A percentile compares a stretch with the other conserved stretches of the same genome.
Evolutionary conservation across 805 yeast species (phyloP).

Genomic region (Lachancea nothofagi): DNA sequence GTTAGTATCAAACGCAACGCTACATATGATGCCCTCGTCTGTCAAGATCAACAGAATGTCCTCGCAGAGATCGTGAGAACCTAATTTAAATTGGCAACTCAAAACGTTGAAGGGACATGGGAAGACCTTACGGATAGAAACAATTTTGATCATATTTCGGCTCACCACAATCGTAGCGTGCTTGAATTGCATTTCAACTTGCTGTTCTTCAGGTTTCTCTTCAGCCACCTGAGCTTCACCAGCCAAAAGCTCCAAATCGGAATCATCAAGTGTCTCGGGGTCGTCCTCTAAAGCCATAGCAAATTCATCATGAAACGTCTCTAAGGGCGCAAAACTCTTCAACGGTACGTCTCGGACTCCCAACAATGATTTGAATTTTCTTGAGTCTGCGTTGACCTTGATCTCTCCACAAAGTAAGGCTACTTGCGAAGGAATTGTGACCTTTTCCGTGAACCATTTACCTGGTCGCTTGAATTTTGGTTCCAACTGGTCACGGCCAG

Average conservation of each 20-base stretch:
- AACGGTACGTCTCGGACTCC: neutral
- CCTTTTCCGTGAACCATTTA: slow-evolving; percentile 2
- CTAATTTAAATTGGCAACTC: slow-evolving; percentile 16
- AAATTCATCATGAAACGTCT: slow-evolving; percentile 4
- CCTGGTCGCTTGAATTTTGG: neutral
- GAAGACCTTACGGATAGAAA: neutral
- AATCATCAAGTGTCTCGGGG: slow-evolving; percentile 28
- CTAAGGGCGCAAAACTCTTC: slow-evolving; percentile 5
- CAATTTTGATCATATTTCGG: neutral
- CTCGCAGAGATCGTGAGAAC: neutral
- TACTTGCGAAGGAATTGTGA: slow-evolving; percentile 1
- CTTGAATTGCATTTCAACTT: neutral
- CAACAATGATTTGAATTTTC: slow-evolving; percentile 2
- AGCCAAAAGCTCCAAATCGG: slow-evolving; percentile 22
- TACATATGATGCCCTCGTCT: slow-evolving; percentile 3
- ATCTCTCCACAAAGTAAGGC: slow-evolving; percentile 2
- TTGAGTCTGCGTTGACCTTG: neutral
- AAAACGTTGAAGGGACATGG: slow-evolving; percentile 15
- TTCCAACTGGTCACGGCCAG: neutral
- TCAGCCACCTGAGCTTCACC: neutral
- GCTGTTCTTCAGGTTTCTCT: neutral
- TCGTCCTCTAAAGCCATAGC: slow-evolving; percentile 14
- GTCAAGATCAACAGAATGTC: slow-evolving; percentile 3
- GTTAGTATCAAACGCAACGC: slow-evolving; percentile 5
- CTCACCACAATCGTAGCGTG: slow-evolving; percentile 2